phyloP scores from a whole-genome alignment of 2,329 filamentous ascomycete species.

The Colletotrichum musicola region DNA sequence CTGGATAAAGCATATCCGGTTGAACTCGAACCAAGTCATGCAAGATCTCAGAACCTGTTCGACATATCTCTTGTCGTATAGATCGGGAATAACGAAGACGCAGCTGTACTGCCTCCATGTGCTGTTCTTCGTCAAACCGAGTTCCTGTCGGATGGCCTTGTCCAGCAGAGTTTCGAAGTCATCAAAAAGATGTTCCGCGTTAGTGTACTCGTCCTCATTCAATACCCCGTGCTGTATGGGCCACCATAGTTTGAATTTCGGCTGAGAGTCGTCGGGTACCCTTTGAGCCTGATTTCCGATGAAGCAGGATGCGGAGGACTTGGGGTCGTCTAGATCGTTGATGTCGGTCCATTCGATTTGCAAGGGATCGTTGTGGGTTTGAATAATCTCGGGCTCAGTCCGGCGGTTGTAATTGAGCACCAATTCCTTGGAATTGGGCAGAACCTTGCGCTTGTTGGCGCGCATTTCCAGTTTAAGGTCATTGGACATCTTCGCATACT shows the following conservation, averaged over 20 bases:
- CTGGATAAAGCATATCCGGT: constrained; percentile 91
- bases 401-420: constrained; percentile 94
- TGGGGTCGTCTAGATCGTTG: constrained; percentile 72
- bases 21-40: constrained; percentile 91
- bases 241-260: constrained; percentile 94
- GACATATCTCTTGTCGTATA: constrained; percentile 96
- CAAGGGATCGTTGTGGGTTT: constrained; percentile 93
- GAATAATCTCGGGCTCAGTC: constrained; percentile 86
- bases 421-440: constrained; percentile 97
- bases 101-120: constrained; percentile 93
- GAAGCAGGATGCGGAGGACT: constrained; percentile 73
- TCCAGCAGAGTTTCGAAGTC: constrained; percentile 91
- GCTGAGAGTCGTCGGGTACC: constrained; percentile 88
- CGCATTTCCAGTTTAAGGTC: constrained; percentile 94
- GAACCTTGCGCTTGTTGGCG: constrained; percentile 90
- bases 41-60: constrained; percentile 86
- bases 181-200: constrained; percentile 82
- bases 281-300: constrained; percentile 86
- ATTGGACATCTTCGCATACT: constrained; percentile 84
- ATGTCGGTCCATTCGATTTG: constrained; percentile 97
- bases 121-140: constrained; percentile 81
- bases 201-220: constrained; percentile 90
- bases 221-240: constrained; percentile 88
- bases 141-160: constrained; percentile 85
- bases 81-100: constrained; percentile 95